A percentile compares a stretch with the other conserved stretches of the same genome.
Conservation (phyloP, 257 asterid genomes). For the Handroanthus guayacan region DNA sequence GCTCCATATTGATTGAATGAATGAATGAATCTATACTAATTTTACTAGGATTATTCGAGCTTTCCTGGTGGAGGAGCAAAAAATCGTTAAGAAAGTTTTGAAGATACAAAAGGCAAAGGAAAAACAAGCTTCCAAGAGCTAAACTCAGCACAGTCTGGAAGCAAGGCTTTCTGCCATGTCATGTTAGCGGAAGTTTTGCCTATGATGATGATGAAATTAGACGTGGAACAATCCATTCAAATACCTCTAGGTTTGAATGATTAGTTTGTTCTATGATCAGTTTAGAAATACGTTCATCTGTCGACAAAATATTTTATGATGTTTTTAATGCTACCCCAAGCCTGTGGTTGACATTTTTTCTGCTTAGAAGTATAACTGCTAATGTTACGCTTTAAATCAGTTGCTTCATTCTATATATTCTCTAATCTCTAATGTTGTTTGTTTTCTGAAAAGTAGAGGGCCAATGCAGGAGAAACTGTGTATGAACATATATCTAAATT, state of each 20-base stretch:
- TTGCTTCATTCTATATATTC: too few species aligned
- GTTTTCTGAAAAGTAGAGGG: too few species aligned
- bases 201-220: slow-evolving; percentile 46
- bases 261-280: slow-evolving; percentile 24
- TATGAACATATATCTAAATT: too few species aligned
- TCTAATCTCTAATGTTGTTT: too few species aligned
- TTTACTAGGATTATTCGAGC: slow-evolving; percentile 67
- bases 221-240: slow-evolving; percentile 12
- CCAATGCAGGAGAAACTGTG: too few species aligned
- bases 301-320: neutral
- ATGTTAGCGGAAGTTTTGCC: slow-evolving; percentile 35
- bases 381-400: too few species aligned
- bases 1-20: neutral
- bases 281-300: slow-evolving; percentile 21
- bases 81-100: slow-evolving; percentile 75
- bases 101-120: slow-evolving; percentile 77
- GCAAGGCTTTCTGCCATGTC: neutral
- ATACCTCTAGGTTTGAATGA: slow-evolving; percentile 10
- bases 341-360: neutral
- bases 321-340: neutral
- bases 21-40: neutral
- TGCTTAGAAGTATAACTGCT: neutral
- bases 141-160: slow-evolving; percentile 6
- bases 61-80: slow-evolving; percentile 80
- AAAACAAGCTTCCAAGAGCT: slow-evolving; percentile 59